Evolutionary conservation across 2,329 filamentous ascomycete species (phyloP).

Genomic region (Trichoderma sp.): DNA sequence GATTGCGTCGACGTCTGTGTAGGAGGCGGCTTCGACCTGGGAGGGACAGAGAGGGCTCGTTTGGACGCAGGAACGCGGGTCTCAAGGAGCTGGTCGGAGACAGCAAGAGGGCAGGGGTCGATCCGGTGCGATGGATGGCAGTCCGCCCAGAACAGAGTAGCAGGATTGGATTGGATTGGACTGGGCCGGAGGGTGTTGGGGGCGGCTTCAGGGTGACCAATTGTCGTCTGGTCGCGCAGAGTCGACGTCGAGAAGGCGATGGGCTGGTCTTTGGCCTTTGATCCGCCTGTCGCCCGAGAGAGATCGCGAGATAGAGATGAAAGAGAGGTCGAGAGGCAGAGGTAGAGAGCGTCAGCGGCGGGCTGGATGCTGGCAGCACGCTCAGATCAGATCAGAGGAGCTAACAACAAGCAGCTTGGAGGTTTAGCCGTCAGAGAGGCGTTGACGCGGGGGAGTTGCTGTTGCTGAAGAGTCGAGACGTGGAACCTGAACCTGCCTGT

Average conservation of each 20-base stretch:
- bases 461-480: constrained; percentile 2
- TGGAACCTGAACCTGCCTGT: not conserved
- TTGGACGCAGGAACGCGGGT: constrained; percentile 23
- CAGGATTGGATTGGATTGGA: not conserved
- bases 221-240: constrained; percentile 20
- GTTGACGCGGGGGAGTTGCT: constrained; percentile 18
- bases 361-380: not conserved
- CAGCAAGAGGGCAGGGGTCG: constrained; percentile 16
- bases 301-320: not conserved
- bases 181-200: not conserved
- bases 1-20: constrained; percentile 1
- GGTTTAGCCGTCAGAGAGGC: constrained; percentile 17
- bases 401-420: constrained; percentile 8
- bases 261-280: not conserved
- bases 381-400: not conserved
- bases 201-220: constrained; percentile 11
- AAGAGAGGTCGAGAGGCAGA: not conserved
- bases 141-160: not conserved
- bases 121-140: not conserved
- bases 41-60: not conserved
- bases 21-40: constrained; percentile 12
- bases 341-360: constrained; percentile 12
- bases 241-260: constrained; percentile 12
- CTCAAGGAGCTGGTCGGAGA: constrained; percentile 19
- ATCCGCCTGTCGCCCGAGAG: not conserved